Evolutionary conservation across 331 rosid genomes (phyloP).

Genomic region (Rosa hybrid): DNA sequence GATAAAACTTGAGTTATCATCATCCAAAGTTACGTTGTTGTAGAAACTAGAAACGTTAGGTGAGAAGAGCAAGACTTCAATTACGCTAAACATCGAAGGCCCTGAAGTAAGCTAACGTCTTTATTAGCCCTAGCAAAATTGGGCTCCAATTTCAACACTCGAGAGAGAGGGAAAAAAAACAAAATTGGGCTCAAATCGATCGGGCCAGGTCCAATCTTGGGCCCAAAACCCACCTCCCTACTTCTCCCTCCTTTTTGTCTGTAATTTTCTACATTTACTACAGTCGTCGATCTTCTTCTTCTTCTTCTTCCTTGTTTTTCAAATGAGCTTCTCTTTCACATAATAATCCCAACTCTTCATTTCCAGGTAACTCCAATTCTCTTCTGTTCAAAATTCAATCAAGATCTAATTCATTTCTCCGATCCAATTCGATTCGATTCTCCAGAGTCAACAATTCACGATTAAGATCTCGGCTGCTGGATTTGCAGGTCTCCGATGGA

Average conservation of each 20-base stretch:
- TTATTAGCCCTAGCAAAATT: too few relatives aligned
- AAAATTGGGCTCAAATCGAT: not conserved
- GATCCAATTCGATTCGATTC: slow-evolving; percentile 24
- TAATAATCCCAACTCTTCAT: not conserved
- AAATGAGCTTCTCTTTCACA: slow-evolving; percentile 28
- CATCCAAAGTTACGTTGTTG: too few relatives aligned
- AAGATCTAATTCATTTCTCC: slow-evolving; percentile 31
- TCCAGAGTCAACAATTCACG: not conserved
- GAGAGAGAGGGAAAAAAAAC: too few relatives aligned
- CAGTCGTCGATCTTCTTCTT: not conserved
- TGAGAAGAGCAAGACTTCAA: too few relatives aligned
- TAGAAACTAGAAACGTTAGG: too few relatives aligned
- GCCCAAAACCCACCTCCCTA: not conserved
- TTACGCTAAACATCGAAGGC: too few relatives aligned
- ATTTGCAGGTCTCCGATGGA: slow-evolving; percentile 56
- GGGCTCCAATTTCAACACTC: too few relatives aligned
- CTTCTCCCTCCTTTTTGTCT: slow-evolving; percentile 7
- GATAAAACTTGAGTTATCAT: too few relatives aligned
- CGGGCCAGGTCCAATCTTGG: not conserved
- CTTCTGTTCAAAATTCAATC: not conserved
- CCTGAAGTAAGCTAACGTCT: too few relatives aligned
- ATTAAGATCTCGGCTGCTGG: slow-evolving; percentile 15
- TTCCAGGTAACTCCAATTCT: slow-evolving; percentile 11
- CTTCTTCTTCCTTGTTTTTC: not conserved
- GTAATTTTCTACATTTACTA: not conserved